phyloP scores from a whole-genome alignment of 176 grass and related monocot species.

The Pontederia crassipes region DNA sequence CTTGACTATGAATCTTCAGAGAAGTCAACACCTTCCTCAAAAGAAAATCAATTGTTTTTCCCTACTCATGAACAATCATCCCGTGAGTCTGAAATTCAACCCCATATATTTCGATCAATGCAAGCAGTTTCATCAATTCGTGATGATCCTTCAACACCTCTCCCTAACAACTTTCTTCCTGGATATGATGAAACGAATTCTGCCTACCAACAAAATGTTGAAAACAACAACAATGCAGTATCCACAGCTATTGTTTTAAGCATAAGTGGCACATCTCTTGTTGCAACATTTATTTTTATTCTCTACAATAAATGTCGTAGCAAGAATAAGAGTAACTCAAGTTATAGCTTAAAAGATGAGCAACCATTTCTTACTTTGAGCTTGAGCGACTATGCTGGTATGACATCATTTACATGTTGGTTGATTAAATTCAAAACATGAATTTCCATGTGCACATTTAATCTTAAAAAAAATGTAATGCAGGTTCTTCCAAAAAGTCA shows the following conservation, averaged over 20 bases:
- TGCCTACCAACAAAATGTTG: conserved; percentile 3
- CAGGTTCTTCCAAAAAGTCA: conserved; percentile 44
- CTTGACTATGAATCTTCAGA: conserved; percentile 23
- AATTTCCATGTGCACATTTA: conserved; percentile 14
- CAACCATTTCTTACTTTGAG: conserved; percentile 36
- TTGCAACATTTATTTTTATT: conserved; percentile 34
- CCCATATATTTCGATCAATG: neutral
- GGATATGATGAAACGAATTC: conserved; percentile 1
- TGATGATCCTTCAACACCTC: neutral
- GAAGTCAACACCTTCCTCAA: neutral
- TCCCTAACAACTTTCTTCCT: neutral
- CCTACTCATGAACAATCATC: neutral
- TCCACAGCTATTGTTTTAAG: conserved; percentile 23
- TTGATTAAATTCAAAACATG: neutral
- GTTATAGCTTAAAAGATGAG: conserved; percentile 33
- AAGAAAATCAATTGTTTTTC: neutral
- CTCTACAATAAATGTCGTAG: conserved; percentile 30
- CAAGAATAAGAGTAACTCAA: conserved; percentile 23
- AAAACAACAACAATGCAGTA: conserved; percentile 10
- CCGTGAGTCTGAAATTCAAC: neutral
- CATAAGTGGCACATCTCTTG: conserved; percentile 25
- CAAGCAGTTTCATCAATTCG: neutral
- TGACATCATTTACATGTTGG: conserved; percentile 3
- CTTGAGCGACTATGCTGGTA: conserved; percentile 52
- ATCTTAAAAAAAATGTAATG: neutral